Percentiles rank a stretch among this genome's conserved stretches.
Evolutionary conservation across 148 eudicot genomes (phyloP).

Genomic region (Chenopodium quinoa): DNA sequence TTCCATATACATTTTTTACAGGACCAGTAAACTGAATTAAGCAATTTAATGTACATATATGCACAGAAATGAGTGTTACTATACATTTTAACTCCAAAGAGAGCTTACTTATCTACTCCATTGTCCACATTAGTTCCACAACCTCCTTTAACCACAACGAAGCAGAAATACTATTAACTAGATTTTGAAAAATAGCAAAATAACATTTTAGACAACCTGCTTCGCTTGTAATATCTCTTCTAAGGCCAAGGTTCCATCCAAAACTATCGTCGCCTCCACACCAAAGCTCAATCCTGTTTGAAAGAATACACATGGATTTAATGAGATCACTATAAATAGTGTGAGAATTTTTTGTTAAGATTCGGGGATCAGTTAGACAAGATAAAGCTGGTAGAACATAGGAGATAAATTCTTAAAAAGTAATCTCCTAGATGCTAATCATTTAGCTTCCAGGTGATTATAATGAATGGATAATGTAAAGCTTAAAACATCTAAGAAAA

Average conservation of each 20-base stretch:
- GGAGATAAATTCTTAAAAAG: neutral
- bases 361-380: neutral
- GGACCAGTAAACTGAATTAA: no score
- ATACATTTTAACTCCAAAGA: neutral
- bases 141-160: neutral
- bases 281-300: slow-evolving; percentile 88
- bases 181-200: slow-evolving; percentile 11
- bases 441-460: neutral
- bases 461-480: neutral
- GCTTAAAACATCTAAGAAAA: neutral
- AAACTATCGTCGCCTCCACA: slow-evolving; percentile 61
- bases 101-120: neutral
- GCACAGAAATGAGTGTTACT: no score
- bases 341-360: neutral
- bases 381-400: neutral
- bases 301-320: slow-evolving; percentile 16
- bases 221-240: slow-evolving; percentile 86
- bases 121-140: neutral
- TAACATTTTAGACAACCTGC: slow-evolving; percentile 50
- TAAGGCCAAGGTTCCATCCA: slow-evolving; percentile 71
- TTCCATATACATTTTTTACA: no score
- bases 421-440: neutral
- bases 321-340: slow-evolving; percentile 8
- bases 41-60: no score
- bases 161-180: slow-evolving; percentile 2